phyloP scores from a whole-genome alignment of 768 basidiomycete genomes.

The Cubamyces sp. region DNA sequence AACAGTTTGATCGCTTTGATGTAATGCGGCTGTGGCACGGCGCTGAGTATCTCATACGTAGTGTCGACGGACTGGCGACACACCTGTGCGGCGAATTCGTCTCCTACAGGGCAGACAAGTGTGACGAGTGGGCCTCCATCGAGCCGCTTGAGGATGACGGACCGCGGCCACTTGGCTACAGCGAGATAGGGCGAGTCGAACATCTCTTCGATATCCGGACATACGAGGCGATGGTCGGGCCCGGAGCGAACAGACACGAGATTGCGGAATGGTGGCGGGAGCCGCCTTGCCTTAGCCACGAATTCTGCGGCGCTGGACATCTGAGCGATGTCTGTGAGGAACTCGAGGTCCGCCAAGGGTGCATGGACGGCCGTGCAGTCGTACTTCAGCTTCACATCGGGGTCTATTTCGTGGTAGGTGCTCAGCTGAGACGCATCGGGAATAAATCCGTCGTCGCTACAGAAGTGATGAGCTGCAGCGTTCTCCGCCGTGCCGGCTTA shows the following conservation, averaged over 20 bases:
- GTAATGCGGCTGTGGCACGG: constrained; percentile 3
- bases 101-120: constrained; percentile 39
- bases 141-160: constrained; percentile 48
- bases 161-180: constrained; percentile 46
- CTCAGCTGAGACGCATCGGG: constrained; percentile 43
- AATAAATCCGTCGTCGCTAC: neutral
- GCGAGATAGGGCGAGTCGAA: constrained; percentile 45
- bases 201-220: constrained; percentile 48
- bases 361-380: constrained; percentile 48
- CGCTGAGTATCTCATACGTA: neutral
- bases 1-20: constrained; percentile 28
- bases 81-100: neutral
- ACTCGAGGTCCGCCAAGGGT: constrained; percentile 48
- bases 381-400: constrained; percentile 47
- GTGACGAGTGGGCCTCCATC: constrained; percentile 40
- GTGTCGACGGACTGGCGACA: neutral
- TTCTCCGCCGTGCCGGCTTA: too few relatives aligned
- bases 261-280: constrained; percentile 46
- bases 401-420: constrained; percentile 44
- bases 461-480: neutral
- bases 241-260: constrained; percentile 44
- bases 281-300: constrained; percentile 38
- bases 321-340: constrained; percentile 46
- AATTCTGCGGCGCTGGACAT: constrained; percentile 44
- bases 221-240: constrained; percentile 37